Evolutionary conservation across 495 filamentous ascomycete species (phyloP), one percentile per base, ranked within the genome.

Genomic region (Lepraria neglecta): DNA sequence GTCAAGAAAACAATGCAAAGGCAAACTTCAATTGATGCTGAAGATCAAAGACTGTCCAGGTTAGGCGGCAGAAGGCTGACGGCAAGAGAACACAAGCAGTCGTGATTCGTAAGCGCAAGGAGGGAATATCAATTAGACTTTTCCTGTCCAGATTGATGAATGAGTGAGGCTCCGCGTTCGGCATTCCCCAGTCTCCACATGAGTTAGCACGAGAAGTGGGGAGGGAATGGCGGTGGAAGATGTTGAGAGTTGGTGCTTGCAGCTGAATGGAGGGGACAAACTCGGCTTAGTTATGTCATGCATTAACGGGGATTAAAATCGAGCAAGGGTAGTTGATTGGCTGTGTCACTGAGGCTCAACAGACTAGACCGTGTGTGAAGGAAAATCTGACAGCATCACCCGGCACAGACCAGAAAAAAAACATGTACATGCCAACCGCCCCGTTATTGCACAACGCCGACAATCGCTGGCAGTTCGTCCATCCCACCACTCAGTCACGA

Each of bases 201-300:
- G 12, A 14, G 11, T 44, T 30, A 14, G 40, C 40, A 43, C 28
- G 40, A 58, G 17, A 47, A 31, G 43, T 58, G 40, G 27, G 28
- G 35, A 31, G 27, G 43, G 40, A 58, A 3, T 28, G n/a, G 40
- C 35, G 54, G 19, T 28, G 21, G 40, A 51, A 45, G 42, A 24
- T 38, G 58, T 50, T 60, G 35, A 51, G 47, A 44, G 35, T 35
- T 43, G 38, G 47, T 60, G 58, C 47, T 27, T 42, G 9, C 6
- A 45, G 15, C 3, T 60, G 47, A 60, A 9, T 40, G 59, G 47
- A 12, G 51, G 45, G 30, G 24, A 58, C 21, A 19, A 56, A 3
- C 5, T 42, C 54, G 7, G 27, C 3, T 1, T 17, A 58, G 6
- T 46, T 27, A 59, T 48, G 12, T 28, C 24, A 28, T 56, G 51